phyloP scores from a whole-genome alignment of 371 early-diverging fungal genomes.

The Nematocida sp. region DNA sequence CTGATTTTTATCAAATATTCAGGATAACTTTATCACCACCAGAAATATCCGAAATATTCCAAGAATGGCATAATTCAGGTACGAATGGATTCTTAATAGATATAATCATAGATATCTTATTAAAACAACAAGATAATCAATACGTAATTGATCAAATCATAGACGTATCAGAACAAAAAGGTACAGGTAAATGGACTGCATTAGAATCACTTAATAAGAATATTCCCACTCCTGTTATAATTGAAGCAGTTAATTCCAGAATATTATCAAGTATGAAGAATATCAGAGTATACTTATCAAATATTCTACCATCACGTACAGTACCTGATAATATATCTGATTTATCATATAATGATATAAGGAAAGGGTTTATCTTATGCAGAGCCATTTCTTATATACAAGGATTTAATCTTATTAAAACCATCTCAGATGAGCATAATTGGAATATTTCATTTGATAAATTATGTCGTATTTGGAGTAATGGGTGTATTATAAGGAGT shows the following conservation, averaged over 20 bases:
- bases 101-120: constrained; percentile 84
- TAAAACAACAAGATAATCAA: constrained; percentile 78
- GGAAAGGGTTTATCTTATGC: constrained; percentile 84
- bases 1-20: constrained; percentile 88
- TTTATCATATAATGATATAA: constrained; percentile 76
- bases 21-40: constrained; percentile 77
- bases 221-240: constrained; percentile 86
- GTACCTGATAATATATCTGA: neutral
- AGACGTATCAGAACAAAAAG: constrained; percentile 92
- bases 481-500: constrained; percentile 92
- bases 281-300: constrained; percentile 74
- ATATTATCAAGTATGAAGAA: constrained; percentile 87
- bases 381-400: constrained; percentile 95
- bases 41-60: constrained; percentile 81
- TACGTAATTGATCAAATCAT: constrained; percentile 87
- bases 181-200: constrained; percentile 96
- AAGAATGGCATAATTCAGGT: constrained; percentile 83
- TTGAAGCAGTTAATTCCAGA: constrained; percentile 92
- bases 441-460: constrained; percentile 91
- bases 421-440: constrained; percentile 80
- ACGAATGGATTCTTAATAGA: constrained; percentile 92
- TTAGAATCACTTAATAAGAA: constrained; percentile 84
- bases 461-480: constrained; percentile 95
- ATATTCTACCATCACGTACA: neutral
- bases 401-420: constrained; percentile 94